Conservation (phyloP, 108 stramenopile species). For the Thalassiosira profunda region DNA sequence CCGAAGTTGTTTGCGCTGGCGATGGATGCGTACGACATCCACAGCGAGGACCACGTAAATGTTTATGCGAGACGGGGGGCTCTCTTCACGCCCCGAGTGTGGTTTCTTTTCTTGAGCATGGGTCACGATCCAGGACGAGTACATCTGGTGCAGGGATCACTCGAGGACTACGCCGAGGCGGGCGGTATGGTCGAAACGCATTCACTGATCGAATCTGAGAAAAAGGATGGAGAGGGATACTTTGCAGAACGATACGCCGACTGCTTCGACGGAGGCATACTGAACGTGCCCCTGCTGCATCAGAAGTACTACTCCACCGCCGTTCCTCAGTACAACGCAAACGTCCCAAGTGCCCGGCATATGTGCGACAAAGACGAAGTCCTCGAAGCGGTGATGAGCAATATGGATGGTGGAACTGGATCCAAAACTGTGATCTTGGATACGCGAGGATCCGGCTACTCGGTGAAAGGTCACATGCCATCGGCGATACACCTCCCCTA, state of each 20-base stretch:
- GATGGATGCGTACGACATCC: conserved; percentile 77
- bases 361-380: conserved; percentile 48
- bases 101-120: conserved; percentile 74
- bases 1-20: conserved; percentile 54
- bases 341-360: conserved; percentile 26
- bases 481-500: conserved; percentile 76
- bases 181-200: conserved; percentile 60
- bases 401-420: conserved; percentile 6
- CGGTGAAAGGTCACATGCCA: conserved; percentile 83
- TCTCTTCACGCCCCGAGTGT: conserved; percentile 66
- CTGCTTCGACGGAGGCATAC: conserved; percentile 35
- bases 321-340: conserved; percentile 51
- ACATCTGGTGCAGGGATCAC: conserved; percentile 72
- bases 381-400: conserved; percentile 32
- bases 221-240: conserved; percentile 19
- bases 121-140: conserved; percentile 58
- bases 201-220: conserved; percentile 9
- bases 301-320: conserved; percentile 40
- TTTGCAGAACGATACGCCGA: conserved; percentile 3
- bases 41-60: conserved; percentile 58
- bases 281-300: conserved; percentile 21
- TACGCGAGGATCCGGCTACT: conserved; percentile 62
- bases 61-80: conserved; percentile 69
- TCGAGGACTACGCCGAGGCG: conserved; percentile 73
- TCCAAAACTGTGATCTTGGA: conserved; percentile 61